Evolutionary conservation across 2,329 filamentous ascomycete species (phyloP), one percentile per base, ranked within the genome.

Genomic region (Pleochaeta shiraiana): DNA sequence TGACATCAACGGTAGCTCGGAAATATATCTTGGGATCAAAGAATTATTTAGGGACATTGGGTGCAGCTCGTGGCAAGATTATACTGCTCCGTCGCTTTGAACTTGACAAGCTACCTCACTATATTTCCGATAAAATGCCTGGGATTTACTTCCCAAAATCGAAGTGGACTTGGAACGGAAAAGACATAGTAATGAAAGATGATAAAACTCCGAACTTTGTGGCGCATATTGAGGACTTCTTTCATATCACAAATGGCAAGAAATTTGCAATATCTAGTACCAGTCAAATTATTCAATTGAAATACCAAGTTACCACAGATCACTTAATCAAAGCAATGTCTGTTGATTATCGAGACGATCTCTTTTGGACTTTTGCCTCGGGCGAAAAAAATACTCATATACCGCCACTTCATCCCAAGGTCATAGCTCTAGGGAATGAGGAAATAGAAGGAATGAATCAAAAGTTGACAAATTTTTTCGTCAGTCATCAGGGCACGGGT

Each of bases 41-140:
- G 64, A 70, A 73, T 53, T 66, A 70, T n/a, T 65, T 77, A 2
- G 74, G 74, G 5, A 83, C 78, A 1, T 81, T 97, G 6, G 87
- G 87, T 68, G 83, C 89, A 71, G 86, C 80, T 6, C 83, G 92
- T 65, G 89, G 91, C 33, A 89, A 86, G 72, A 86, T 95, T 69
- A 83, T 95, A 9, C 81, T 96, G n/a, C 75, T 97, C 63, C 84
- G 91, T 31, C 86, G 92, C 61, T 95, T 95, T 76, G 76, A 75
- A 57, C 76, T 91, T 64, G 80, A 84, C 63, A 67, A 72, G 6
- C 67, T 78, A 2, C 71, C 74, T 0, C 55, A 70, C 1, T 69
- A 67, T 1, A 75, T 76, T 65, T 71, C 73, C n/a, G 69, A 68
- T 0, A 63, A 69, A 0, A 67, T 80, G 5, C 78, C 77, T 0